Evolutionary conservation across 768 basidiomycete species (phyloP), one percentile per base, ranked within the genome.

Genomic region (Psilocybe sp.): DNA sequence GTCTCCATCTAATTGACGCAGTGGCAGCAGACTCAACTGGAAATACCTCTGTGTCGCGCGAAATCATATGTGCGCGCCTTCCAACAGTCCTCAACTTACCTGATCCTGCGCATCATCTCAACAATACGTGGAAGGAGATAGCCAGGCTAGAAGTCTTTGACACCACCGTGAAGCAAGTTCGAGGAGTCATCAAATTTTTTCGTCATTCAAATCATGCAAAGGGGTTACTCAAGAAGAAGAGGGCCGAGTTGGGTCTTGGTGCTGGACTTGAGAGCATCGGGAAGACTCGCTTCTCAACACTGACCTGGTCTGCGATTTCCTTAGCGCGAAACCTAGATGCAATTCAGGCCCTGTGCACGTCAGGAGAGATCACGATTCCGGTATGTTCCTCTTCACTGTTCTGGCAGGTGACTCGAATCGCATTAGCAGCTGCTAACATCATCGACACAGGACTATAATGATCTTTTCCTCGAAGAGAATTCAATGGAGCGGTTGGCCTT

Each of bases 181-280:
- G 52, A 1, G 41, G 40, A 5, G 43, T 34, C 11, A 52, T 62
- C 43, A 64, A 60, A 40, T 57, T 42, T 36, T 61, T 62, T 50
- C 60, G 59, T 44, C 40, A 56, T 12, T 54, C 57, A 6, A 52
- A 52, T 18, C 2, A 14, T 41, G 50, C 56, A 2, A 57, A 53
- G 37, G 46, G 18, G 35, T 38, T 3, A 18, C 39, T 28, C 53
- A 51, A 2, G 39, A 51, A 10, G 10, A 44, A 35, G n/a, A n/a
- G n/a, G n/a, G n/a, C n/a, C n/a, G n/a, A n/a, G n/a, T n/a, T 10
- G n/a, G 32, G 15, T 8, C 43, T 60, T 12, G 62, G 65, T 1
- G 41, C 58, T 3, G 65, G 65, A 3, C 60, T 64, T 4, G 61
- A 63, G 40, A 60, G 54, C 32, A 61, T 63, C 14, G 65, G 63